phyloP scores from a whole-genome alignment of 345 rosid species.

The Eucalyptus albens region DNA sequence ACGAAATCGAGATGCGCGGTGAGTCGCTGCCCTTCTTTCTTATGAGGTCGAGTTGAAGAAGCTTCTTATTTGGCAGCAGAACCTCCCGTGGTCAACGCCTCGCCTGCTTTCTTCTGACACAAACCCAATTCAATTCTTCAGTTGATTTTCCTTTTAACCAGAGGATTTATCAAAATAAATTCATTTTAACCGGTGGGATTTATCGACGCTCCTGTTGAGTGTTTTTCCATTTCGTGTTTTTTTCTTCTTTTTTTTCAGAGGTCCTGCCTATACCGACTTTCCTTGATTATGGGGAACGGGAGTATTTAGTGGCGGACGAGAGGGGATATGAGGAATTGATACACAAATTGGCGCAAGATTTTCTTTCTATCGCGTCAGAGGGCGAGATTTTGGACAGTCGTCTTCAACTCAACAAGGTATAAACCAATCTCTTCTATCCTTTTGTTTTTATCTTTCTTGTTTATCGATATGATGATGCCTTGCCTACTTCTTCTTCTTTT shows the following conservation, averaged over 20 bases:
- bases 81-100: neutral
- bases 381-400: constrained; percentile 71
- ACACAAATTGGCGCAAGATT: constrained; percentile 58
- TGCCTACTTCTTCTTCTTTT: neutral
- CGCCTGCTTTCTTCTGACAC: neutral
- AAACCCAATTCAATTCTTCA: neutral
- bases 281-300: constrained; percentile 79
- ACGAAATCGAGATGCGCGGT: constrained; percentile 33
- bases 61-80: neutral
- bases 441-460: neutral
- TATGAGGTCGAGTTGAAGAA: neutral
- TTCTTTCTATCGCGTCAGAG: constrained; percentile 44
- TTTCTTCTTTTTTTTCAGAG: constrained; percentile 5
- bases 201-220: neutral
- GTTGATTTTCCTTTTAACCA: neutral
- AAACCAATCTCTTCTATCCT: neutral
- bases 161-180: neutral
- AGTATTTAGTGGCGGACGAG: constrained; percentile 84
- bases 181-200: neutral
- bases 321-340: constrained; percentile 78
- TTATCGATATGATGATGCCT: neutral
- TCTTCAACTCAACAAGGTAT: constrained; percentile 81
- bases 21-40: neutral
- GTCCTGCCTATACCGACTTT: constrained; percentile 97
- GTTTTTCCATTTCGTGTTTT: neutral